Evolutionary conservation across 2,329 filamentous ascomycete species (phyloP).

Genomic region (Orbilia oligospora): DNA sequence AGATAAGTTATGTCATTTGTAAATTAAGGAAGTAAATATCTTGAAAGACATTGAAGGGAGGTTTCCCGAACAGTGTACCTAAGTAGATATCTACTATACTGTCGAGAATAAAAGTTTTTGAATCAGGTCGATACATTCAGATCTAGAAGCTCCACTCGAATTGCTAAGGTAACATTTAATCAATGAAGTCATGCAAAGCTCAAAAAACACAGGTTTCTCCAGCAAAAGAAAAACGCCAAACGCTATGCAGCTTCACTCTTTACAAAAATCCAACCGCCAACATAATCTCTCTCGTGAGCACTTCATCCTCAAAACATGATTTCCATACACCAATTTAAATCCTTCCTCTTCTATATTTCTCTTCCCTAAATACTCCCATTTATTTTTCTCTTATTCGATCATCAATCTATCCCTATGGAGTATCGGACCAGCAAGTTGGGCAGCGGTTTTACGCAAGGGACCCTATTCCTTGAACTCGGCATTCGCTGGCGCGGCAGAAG

Average conservation of each 20-base stretch:
- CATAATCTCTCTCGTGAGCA: not conserved
- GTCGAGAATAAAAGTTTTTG: not conserved
- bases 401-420: not conserved
- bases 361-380: not conserved
- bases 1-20: not conserved
- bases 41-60: not conserved
- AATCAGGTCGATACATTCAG: not conserved
- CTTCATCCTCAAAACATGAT: not conserved
- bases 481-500: not conserved
- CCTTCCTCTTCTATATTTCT: no score
- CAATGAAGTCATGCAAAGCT: conserved; percentile 1
- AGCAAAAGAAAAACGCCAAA: conserved; percentile 43
- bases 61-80: not conserved
- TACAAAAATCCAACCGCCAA: not conserved
- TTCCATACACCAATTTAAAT: not conserved
- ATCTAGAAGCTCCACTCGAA: not conserved
- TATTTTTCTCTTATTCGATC: not conserved
- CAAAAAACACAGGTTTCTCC: not conserved
- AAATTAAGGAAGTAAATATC: not conserved
- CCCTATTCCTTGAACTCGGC: conserved; percentile 34
- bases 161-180: not conserved
- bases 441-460: conserved; percentile 12
- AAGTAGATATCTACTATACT: no score
- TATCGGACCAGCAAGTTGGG: conserved; percentile 18
- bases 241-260: conserved; percentile 43